Evolutionary conservation across 2,329 filamentous ascomycete genomes (phyloP), one percentile per base, ranked within the genome.

Genomic region (Didymella keratinophila): DNA sequence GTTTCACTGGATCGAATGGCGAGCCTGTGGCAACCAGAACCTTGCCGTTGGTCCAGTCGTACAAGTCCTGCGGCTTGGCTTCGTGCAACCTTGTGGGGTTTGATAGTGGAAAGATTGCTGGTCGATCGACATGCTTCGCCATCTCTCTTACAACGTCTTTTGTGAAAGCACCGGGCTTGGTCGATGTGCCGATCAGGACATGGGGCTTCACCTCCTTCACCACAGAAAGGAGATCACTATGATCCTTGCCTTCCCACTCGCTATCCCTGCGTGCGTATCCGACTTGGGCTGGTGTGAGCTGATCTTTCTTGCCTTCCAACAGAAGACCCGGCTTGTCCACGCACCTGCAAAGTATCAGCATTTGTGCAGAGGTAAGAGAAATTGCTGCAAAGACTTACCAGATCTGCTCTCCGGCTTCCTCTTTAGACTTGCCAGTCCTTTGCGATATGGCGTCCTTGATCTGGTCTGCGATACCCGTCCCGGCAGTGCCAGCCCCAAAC

Each of bases 11-110:
- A 1, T 85, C 83, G 72, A 96, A 96, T 0, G 93, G 92, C 9
- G 89, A 92, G 4, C 93, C 93, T 0, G 93, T 96, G 0, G 93
- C 91, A 4, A 95, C 87, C 3, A 96, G 82, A 0, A 87, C 92
- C 63, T 86, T 87, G 1, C 92, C 92, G 42, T 89, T 78, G 0
- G 91, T 94, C 93, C 92, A 96, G 2, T 85, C 76, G 53, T 89
- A 87, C 21, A 97, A 79, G 72, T 96, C 91, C 16, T 86, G 80
- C 0, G 93, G 93, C 8, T 87, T 84, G 1, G 92, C 93, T 76
- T 96, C 93, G 72, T 96, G 92, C 0, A 96, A 84, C 1, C 86
- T 82, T 0, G 92, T 97, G 0, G 93, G 93, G 74, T 96, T 96
- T 2, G 90, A 94, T 1, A 96, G 84, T 0, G 93, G 93, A 60